A percentile compares a stretch with the other conserved stretches of the same genome.
These are phyloP conservation scores for Cyphellophora europaea DNA, from an alignment of 2,329 filamentous ascomycete species.

Conservation along the genomic window DNA sequence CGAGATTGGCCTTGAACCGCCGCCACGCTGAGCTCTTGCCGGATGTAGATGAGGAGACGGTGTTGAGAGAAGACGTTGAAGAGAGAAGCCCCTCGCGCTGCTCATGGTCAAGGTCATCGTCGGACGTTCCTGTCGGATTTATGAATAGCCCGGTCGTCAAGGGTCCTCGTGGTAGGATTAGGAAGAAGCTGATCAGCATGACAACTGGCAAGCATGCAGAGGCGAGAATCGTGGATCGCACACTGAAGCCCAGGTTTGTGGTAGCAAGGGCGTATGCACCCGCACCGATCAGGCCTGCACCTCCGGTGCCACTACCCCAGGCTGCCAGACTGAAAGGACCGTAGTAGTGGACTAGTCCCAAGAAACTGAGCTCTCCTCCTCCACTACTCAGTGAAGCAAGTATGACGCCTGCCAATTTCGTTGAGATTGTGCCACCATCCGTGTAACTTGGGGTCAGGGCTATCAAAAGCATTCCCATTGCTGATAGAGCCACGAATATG, in stretches of 20 bases:
- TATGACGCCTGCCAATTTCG: conserved; percentile 74
- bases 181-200: conserved; percentile 79
- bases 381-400: conserved; percentile 80
- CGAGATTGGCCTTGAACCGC: conserved; percentile 44
- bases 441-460: conserved; percentile 62
- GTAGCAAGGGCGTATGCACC: conserved; percentile 82
- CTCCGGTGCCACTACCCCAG: conserved; percentile 89
- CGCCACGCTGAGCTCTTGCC: conserved; percentile 20
- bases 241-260: conserved; percentile 65
- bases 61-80: conserved; percentile 14
- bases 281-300: conserved; percentile 76
- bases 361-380: conserved; percentile 80
- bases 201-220: conserved; percentile 70
- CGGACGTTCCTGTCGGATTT: conserved; percentile 34
- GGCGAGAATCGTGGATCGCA: conserved; percentile 63
- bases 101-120: conserved; percentile 21
- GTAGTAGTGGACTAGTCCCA: conserved; percentile 89
- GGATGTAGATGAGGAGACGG: conserved; percentile 5
- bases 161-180: conserved; percentile 61
- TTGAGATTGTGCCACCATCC: conserved; percentile 51
- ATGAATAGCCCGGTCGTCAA: conserved; percentile 31
- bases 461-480: conserved; percentile 80
- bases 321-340: conserved; percentile 76
- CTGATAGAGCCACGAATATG: conserved; percentile 64
- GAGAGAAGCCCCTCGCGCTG: conserved; percentile 25